These are phyloP conservation scores for Arthroderma sp. DNA, from an alignment of 2,329 filamentous ascomycete species.

Conservation along the genomic window DNA sequence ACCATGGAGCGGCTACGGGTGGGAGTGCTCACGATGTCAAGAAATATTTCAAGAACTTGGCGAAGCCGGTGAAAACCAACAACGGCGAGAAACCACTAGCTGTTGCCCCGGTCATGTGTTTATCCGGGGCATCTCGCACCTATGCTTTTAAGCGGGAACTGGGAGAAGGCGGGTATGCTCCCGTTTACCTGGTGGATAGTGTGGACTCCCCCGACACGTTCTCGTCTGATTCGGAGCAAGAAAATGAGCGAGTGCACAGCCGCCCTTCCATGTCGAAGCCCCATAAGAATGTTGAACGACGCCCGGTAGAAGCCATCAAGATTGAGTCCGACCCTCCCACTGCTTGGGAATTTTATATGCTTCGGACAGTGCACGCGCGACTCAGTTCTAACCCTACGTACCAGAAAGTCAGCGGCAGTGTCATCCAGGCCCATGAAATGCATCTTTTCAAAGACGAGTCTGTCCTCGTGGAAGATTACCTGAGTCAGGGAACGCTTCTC, in stretches of 20 bases:
- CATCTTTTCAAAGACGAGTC: slow-evolving; percentile 84
- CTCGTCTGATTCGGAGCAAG: slow-evolving; percentile 20
- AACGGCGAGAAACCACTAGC: slow-evolving; percentile 45
- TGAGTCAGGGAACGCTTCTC: slow-evolving; percentile 82
- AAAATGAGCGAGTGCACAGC: slow-evolving; percentile 10
- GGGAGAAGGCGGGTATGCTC: slow-evolving; percentile 85
- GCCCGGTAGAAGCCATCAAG: slow-evolving; percentile 74
- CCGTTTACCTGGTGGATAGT: slow-evolving; percentile 79
- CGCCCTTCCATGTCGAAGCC: slow-evolving; percentile 1
- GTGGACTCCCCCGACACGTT: slow-evolving; percentile 41
- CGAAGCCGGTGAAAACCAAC: slow-evolving; percentile 31
- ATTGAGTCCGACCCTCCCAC: slow-evolving; percentile 74
- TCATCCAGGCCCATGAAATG: slow-evolving; percentile 76
- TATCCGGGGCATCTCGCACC: slow-evolving; percentile 49
- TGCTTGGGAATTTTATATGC: slow-evolving; percentile 94
- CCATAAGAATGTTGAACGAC: slow-evolving; percentile 24
- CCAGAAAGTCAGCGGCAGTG: slow-evolving; percentile 55
- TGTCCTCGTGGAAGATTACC: slow-evolving; percentile 76
- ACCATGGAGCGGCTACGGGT: slow-evolving; percentile 51
- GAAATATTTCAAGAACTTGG: slow-evolving; percentile 61
- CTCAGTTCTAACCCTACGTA: slow-evolving; percentile 49
- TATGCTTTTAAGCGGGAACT: slow-evolving; percentile 78
- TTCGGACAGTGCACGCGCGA: slow-evolving; percentile 65
- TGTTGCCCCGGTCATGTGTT: slow-evolving; percentile 51
- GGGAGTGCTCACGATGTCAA: slow-evolving; percentile 64